phyloP scores from a whole-genome alignment of 148 eudicot genomes.

The Rhododendron williamsianum region DNA sequence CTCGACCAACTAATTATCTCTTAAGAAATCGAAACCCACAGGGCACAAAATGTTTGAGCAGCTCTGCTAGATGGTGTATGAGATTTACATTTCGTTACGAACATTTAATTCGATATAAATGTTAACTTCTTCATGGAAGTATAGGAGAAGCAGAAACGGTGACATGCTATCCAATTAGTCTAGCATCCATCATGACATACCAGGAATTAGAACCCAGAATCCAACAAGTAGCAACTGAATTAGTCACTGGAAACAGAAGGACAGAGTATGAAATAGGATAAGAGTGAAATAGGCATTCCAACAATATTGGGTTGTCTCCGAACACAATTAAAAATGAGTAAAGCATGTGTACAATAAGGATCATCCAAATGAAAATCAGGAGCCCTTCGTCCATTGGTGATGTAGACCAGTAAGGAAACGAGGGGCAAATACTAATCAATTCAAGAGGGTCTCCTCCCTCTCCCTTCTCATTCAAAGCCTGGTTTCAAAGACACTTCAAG shows the following conservation, averaged over 20 bases:
- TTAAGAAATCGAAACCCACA: background rate
- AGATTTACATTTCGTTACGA: background rate
- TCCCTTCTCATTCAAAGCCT: background rate
- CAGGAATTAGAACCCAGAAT: background rate
- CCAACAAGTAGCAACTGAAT: background rate
- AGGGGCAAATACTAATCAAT: background rate
- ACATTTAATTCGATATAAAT: background rate
- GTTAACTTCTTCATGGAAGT: background rate
- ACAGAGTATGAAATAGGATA: background rate
- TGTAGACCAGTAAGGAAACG: background rate
- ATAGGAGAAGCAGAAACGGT: background rate
- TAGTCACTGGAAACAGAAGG: background rate
- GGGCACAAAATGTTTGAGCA: background rate
- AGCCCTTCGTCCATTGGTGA: background rate
- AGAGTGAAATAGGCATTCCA: background rate
- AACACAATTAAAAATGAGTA: background rate
- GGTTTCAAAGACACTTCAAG: slow-evolving; percentile 10
- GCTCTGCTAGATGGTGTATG: background rate
- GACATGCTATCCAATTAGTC: background rate
- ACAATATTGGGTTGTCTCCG: background rate
- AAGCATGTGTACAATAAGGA: slow-evolving; percentile 1
- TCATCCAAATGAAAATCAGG: background rate
- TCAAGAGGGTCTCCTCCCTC: background rate
- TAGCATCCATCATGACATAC: background rate
- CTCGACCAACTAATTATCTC: background rate